Evolutionary conservation across 148 eudicot genomes (phyloP).

Genomic region (Rhododendron ferrugineum): DNA sequence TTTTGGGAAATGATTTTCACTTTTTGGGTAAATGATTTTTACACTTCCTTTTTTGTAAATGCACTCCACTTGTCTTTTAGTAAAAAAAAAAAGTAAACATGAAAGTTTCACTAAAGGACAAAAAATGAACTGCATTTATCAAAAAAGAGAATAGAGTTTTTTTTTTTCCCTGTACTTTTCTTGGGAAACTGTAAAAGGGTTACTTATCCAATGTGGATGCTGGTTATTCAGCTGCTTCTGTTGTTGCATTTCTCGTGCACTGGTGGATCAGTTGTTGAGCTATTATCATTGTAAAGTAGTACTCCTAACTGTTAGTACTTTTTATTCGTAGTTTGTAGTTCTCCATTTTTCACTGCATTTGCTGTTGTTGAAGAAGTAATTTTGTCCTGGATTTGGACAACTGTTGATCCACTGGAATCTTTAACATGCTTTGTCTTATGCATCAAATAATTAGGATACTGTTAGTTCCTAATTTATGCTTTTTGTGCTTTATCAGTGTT

Average conservation of each 20-base stretch:
- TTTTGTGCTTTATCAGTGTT: neutral
- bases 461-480: neutral
- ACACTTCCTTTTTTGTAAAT: too few species aligned
- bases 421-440: neutral
- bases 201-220: neutral
- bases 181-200: neutral
- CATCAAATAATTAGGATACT: neutral
- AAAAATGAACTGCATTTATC: too few species aligned
- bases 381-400: neutral
- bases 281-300: neutral
- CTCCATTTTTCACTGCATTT: neutral
- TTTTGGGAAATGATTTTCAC: neutral
- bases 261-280: neutral
- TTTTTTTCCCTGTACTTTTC: neutral
- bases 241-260: too few species aligned
- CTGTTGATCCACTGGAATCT: neutral
- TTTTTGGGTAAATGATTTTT: too few species aligned
- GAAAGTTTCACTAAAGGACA: too few species aligned
- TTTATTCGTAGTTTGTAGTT: neutral
- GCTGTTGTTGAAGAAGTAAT: neutral
- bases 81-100: too few species aligned
- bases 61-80: too few species aligned
- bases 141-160: neutral
- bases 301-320: neutral
- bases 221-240: neutral